phyloP scores from a whole-genome alignment of 2,329 filamentous ascomycete species.

The Penicillium sp. region DNA sequence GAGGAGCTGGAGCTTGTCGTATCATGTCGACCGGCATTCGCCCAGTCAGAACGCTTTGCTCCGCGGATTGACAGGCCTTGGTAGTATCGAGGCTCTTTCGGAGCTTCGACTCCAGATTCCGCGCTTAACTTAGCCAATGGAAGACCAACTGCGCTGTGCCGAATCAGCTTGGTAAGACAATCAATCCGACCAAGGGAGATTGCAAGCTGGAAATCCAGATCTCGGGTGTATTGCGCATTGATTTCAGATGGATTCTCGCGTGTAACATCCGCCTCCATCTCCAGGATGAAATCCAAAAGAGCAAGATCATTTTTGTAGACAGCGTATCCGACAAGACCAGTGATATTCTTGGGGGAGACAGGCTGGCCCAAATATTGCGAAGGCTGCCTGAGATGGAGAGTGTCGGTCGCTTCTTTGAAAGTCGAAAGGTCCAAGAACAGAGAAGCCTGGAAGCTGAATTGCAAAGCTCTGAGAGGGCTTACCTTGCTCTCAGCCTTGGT shows the following conservation, averaged over 20 bases:
- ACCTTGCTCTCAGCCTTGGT: constrained; percentile 64
- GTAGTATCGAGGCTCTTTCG: constrained; percentile 67
- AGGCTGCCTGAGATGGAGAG: not conserved
- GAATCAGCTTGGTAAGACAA: constrained; percentile 57
- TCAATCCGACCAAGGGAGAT: constrained; percentile 40
- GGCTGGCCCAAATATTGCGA: too few relatives aligned
- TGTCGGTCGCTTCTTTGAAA: too few relatives aligned
- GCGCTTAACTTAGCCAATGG: constrained; percentile 65
- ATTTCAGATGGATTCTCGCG: constrained; percentile 6
- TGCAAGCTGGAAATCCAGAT: constrained; percentile 38
- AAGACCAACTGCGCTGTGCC: constrained; percentile 63
- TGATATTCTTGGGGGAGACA: not conserved
- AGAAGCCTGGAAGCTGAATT: constrained; percentile 36
- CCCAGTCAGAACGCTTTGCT: constrained; percentile 72
- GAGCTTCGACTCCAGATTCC: constrained; percentile 60
- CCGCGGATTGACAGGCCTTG: constrained; percentile 73
- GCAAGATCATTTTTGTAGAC: constrained; percentile 53
- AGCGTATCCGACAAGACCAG: constrained; percentile 42
- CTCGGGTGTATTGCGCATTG: constrained; percentile 3
- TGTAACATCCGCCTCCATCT: constrained; percentile 40
- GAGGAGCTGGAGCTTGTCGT: not conserved
- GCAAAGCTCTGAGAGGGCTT: constrained; percentile 54
- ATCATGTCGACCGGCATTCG: constrained; percentile 53
- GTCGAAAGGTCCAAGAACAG: constrained; percentile 15
- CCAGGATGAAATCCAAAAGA: constrained; percentile 57